Evolutionary conservation across 176 grass and related monocot genomes (phyloP), one percentile per base, ranked within the genome.

Genomic region (Oryza meridionalis): DNA sequence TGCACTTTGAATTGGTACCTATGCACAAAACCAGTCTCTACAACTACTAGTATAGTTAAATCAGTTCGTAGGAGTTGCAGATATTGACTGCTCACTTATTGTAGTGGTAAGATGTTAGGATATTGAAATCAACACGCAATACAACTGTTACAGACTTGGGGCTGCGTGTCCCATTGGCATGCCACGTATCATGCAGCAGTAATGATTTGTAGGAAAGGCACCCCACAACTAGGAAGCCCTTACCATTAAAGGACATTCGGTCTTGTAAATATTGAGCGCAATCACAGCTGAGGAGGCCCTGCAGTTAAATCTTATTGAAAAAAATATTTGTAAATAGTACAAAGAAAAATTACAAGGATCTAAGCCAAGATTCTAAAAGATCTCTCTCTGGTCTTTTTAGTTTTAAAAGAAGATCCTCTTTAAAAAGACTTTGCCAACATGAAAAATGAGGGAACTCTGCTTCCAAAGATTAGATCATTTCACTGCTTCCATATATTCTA

Each of bases 61-160:
- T 50, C 19, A 75, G 6, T 73, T 58, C 16, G 25, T 81, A 73
- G 3, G 69, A 73, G 38, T 19, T 78, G 25, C 17, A 71, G 17
- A 63, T 38, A 85, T 85, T n/a, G 25, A 46, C 29, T 26, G 29
- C 46, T 46, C 11, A 49, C 53, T 47, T 40, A 85, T 72, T 19
- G 71, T 79, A 26, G 11, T 85, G 40, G 40, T 21, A 10, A 85
- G 40, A 27, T 32, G 11, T 73, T 73, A 45, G n/a, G 38, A 65
- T 82, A 47, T 37, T 24, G 14, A 82, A 72, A 24, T 72, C 9
- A 22, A 64, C 15, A 11, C 70, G 5, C 70, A 37, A 55, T 29
- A n/a, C 19, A 59, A 59, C 19, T n/a, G 53, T 8, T 59, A 59
- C 53, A n/a, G 19, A 59, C 53, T 59, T 21, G 19, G 53, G 9